These are phyloP conservation scores for Whalleya microplaca DNA, from an alignment of 2,329 filamentous ascomycete species.

Conservation along the genomic window DNA sequence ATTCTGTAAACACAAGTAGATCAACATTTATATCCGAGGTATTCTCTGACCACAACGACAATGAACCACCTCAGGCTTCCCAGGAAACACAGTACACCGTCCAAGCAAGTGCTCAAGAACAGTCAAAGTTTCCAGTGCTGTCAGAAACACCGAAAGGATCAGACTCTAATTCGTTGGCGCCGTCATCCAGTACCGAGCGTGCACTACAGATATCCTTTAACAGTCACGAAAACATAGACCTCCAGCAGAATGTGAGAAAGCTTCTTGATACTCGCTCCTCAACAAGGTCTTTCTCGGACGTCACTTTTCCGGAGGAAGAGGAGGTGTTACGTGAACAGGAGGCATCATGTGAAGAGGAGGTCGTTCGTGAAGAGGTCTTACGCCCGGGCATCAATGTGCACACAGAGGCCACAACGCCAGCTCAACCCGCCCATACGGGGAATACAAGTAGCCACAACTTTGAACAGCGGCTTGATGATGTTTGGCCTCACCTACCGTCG, in stretches of 20 bases:
- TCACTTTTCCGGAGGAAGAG: constrained; percentile 4
- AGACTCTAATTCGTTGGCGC: constrained; percentile 26
- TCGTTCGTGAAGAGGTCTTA: constrained; percentile 1
- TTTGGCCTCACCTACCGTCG: constrained; percentile 41
- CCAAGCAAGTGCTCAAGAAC: constrained; percentile 32
- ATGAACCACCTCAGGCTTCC: constrained; percentile 21
- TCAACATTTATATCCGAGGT: constrained; percentile 37
- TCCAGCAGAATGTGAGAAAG: constrained; percentile 12
- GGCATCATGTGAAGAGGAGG: too few relatives aligned
- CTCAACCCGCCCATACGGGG: not conserved
- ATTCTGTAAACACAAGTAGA: constrained; percentile 39
- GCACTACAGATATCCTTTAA: constrained; percentile 27
- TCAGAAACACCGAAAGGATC: constrained; percentile 7
- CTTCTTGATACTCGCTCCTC: constrained; percentile 7
- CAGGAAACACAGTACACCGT: constrained; percentile 42
- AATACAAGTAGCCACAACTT: constrained; percentile 12
- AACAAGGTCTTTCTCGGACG: constrained; percentile 15
- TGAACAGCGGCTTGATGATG: constrained; percentile 29
- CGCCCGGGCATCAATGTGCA: not conserved
- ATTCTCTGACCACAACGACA: constrained; percentile 38
- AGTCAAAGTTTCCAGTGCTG: constrained; percentile 15
- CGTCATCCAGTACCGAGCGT: constrained; percentile 32
- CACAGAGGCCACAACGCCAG: not conserved
- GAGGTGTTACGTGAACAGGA: constrained; percentile 4
- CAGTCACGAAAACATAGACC: constrained; percentile 4